Percentiles rank a stretch among this genome's conserved stretches.
Conservation (phyloP, 495 filamentous ascomycete genomes). For the Trichoderma virens region DNA sequence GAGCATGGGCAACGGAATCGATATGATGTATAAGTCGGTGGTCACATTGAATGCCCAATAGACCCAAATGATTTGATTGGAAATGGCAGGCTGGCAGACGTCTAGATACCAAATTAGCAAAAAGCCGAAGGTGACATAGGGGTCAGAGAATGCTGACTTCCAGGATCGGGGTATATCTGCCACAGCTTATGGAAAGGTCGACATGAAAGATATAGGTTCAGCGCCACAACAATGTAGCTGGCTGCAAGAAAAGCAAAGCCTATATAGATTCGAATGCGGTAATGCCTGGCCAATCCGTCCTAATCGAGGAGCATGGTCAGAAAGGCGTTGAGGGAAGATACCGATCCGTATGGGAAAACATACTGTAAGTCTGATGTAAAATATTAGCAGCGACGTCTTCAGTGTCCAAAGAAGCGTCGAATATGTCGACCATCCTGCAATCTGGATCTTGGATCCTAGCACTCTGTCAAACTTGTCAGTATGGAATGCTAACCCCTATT, state of each 20-base stretch:
- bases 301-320: constrained; percentile 12
- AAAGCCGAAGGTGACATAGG: background rate
- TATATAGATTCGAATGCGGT: constrained; percentile 41
- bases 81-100: constrained; percentile 42
- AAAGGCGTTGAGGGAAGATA: background rate
- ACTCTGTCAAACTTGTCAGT: constrained; percentile 30
- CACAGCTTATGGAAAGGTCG: constrained; percentile 42
- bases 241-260: constrained; percentile 43
- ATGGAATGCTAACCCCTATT: background rate
- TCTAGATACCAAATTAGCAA: constrained; percentile 22
- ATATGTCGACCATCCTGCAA: constrained; percentile 52
- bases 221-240: constrained; percentile 48
- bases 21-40: constrained; percentile 48
- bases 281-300: constrained; percentile 35
- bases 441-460: constrained; percentile 51
- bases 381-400: constrained; percentile 51
- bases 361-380: constrained; percentile 55
- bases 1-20: constrained; percentile 47
- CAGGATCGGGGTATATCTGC: constrained; percentile 50
- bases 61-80: constrained; percentile 35
- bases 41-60: constrained; percentile 40
- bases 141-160: constrained; percentile 27
- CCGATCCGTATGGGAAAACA: background rate
- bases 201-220: constrained; percentile 48
- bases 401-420: constrained; percentile 49